These are phyloP conservation scores for Scleroderma citrinum DNA, from an alignment of 768 basidiomycete genomes.

Conservation along the genomic window DNA sequence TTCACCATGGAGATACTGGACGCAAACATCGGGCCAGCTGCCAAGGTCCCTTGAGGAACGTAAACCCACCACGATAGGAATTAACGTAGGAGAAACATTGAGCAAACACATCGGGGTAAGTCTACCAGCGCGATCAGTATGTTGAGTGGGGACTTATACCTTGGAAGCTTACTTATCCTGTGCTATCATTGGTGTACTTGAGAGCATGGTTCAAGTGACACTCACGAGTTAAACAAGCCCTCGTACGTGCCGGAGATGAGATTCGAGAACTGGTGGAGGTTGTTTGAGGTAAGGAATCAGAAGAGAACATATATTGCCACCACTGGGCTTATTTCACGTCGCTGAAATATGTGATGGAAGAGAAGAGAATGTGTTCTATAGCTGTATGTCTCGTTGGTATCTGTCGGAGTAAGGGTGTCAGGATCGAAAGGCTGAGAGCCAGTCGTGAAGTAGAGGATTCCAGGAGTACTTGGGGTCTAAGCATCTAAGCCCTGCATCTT, in stretches of 20 bases:
- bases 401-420: conserved; percentile 32
- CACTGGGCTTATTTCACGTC: conserved; percentile 34
- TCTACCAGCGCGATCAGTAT: conserved; percentile 24
- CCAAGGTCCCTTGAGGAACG: conserved; percentile 58
- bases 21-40: conserved; percentile 58
- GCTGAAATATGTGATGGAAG: neutral
- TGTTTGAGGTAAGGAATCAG: conserved; percentile 44
- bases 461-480: conserved; percentile 58
- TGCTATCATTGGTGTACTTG: conserved; percentile 20
- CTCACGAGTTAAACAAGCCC: conserved; percentile 57
- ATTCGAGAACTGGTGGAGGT: conserved; percentile 57
- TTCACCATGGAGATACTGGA: conserved; percentile 61
- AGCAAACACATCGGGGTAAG: conserved; percentile 61
- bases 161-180: conserved; percentile 44
- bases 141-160: neutral
- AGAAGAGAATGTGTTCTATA: conserved; percentile 25
- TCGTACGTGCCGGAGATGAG: conserved; percentile 46
- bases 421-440: conserved; percentile 56
- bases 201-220: conserved; percentile 1
- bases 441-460: conserved; percentile 55
- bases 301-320: conserved; percentile 51
- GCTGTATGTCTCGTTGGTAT: conserved; percentile 47
- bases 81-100: conserved; percentile 48
- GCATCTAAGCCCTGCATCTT: conserved; percentile 54
- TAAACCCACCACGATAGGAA: conserved; percentile 33